These are phyloP conservation scores for Leishmania mexicana DNA, from an alignment of 208 protist species.

Conservation along the genomic window DNA sequence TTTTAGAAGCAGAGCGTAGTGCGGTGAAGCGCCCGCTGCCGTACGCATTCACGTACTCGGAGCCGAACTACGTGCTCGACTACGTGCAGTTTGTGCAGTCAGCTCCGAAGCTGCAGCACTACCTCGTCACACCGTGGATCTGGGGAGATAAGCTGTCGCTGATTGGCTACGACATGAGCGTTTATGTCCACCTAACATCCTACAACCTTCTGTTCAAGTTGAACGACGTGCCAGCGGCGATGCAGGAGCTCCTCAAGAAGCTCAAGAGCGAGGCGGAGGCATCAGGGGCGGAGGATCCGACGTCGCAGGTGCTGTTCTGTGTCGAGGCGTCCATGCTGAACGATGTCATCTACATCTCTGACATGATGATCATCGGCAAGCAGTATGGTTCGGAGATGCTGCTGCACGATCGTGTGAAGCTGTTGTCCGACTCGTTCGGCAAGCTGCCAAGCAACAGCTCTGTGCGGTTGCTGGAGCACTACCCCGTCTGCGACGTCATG, in stretches of 20 bases:
- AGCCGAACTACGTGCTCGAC: slow-evolving; percentile 85
- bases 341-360: slow-evolving; percentile 76
- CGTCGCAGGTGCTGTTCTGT: slow-evolving; percentile 48
- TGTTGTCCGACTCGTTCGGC: slow-evolving; percentile 56
- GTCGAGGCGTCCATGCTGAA: slow-evolving; percentile 74
- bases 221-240: slow-evolving; percentile 18
- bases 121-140: slow-evolving; percentile 79
- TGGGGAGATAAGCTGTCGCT: slow-evolving; percentile 80
- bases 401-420: slow-evolving; percentile 64
- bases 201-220: slow-evolving; percentile 77
- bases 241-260: slow-evolving; percentile 40
- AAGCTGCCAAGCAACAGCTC: slow-evolving; percentile 42
- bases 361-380: slow-evolving; percentile 71
- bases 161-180: slow-evolving; percentile 58
- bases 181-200: slow-evolving; percentile 81
- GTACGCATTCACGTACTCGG: slow-evolving; percentile 75
- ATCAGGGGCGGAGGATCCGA: slow-evolving; percentile 7
- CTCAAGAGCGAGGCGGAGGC: slow-evolving; percentile 30
- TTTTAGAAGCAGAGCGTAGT: slow-evolving; percentile 53
- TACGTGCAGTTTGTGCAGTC: slow-evolving; percentile 78
- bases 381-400: slow-evolving; percentile 53
- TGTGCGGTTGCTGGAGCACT: slow-evolving; percentile 68
- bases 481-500: slow-evolving; percentile 59
- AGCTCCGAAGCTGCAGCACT: slow-evolving; percentile 61
- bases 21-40: slow-evolving; percentile 30